A percentile compares a stretch with the other conserved stretches of the same genome.
Evolutionary conservation across 495 filamentous ascomycete genomes (phyloP).

Genomic region (Aspergillus hancockii): DNA sequence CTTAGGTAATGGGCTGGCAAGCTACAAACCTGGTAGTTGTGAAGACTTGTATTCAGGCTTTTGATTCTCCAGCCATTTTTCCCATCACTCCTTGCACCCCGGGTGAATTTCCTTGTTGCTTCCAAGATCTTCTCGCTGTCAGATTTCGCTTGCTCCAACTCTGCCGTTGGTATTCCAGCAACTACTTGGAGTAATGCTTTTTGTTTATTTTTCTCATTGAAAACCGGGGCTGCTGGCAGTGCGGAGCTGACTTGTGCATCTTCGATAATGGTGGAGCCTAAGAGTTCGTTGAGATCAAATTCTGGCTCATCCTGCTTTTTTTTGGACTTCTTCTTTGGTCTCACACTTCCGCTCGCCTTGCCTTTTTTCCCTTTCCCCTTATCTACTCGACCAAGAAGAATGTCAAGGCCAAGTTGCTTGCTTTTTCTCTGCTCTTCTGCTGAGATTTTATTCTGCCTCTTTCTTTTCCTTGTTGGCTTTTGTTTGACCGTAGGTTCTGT

Average conservation of each 20-base stretch:
- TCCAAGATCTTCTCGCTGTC: slow-evolving; percentile 24
- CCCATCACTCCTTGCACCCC: slow-evolving; percentile 35
- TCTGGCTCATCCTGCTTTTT: slow-evolving; percentile 1
- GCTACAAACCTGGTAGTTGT: slow-evolving; percentile 47
- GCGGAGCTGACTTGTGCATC: slow-evolving; percentile 22
- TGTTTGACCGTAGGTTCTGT: not conserved
- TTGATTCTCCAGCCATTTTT: slow-evolving; percentile 46
- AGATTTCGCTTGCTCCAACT: slow-evolving; percentile 11
- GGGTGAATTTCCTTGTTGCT: slow-evolving; percentile 43
- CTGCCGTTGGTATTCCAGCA: slow-evolving; percentile 19
- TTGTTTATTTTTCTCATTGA: slow-evolving; percentile 14
- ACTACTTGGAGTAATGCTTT: slow-evolving; percentile 26
- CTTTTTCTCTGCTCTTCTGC: slow-evolving; percentile 17
- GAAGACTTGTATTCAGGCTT: slow-evolving; percentile 48
- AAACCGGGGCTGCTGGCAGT: slow-evolving; percentile 9
- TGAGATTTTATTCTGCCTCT: slow-evolving; percentile 14
- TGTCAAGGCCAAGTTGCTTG: slow-evolving; percentile 18
- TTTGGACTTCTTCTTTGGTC: slow-evolving; percentile 6
- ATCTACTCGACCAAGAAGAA: not conserved
- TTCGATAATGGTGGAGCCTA: slow-evolving; percentile 15
- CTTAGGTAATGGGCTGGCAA: not conserved
- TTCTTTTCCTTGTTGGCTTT: not conserved
- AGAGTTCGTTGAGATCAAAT: slow-evolving; percentile 7
- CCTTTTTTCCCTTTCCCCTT: not conserved
- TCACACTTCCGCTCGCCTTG: not conserved